Conservation (phyloP, 2,329 filamentous ascomycete genomes). For the Diaporthe vexans region DNA sequence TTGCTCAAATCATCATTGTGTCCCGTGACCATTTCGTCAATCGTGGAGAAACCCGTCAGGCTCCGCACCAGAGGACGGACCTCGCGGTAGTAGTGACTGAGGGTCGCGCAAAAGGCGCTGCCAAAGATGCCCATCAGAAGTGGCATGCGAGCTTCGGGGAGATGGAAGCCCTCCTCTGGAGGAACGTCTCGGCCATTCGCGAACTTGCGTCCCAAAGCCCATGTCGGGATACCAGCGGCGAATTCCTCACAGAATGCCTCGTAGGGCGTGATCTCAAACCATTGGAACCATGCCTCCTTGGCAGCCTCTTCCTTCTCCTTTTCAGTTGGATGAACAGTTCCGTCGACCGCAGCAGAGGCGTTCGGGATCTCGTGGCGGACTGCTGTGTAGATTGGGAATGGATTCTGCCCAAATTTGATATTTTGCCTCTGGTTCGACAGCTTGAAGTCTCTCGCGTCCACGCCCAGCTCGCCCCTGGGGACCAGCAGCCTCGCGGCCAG, state of each 20-base stretch:
- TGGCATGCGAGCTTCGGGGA: constrained; percentile 88
- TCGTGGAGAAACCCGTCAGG: constrained; percentile 78
- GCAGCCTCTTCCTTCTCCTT: constrained; percentile 66
- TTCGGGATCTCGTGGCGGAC: constrained; percentile 95
- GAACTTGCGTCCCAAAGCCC: constrained; percentile 90
- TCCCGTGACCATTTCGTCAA: constrained; percentile 87
- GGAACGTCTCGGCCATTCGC: constrained; percentile 76
- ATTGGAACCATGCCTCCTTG: constrained; percentile 92
- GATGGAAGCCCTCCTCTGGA: constrained; percentile 74
- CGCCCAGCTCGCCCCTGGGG: constrained; percentile 84
- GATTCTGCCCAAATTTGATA: constrained; percentile 82
- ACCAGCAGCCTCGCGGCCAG: constrained; percentile 88
- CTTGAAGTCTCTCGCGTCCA: constrained; percentile 86
- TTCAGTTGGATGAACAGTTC: constrained; percentile 56
- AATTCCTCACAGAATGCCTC: constrained; percentile 97
- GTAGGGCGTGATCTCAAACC: constrained; percentile 96
- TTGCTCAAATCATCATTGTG: constrained; percentile 88
- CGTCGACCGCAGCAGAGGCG: constrained; percentile 57
- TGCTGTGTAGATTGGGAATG: constrained; percentile 94
- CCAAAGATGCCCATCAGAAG: constrained; percentile 95
- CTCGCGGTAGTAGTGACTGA: constrained; percentile 97
- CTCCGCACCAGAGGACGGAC: constrained; percentile 85
- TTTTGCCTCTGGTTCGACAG: constrained; percentile 87
- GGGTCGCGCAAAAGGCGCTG: constrained; percentile 93
- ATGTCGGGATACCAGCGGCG: constrained; percentile 91